Base-by-base conservation (phyloP, 2,329 filamentous ascomycete species). In the Magnaporthiopsis incrustans region DNA sequence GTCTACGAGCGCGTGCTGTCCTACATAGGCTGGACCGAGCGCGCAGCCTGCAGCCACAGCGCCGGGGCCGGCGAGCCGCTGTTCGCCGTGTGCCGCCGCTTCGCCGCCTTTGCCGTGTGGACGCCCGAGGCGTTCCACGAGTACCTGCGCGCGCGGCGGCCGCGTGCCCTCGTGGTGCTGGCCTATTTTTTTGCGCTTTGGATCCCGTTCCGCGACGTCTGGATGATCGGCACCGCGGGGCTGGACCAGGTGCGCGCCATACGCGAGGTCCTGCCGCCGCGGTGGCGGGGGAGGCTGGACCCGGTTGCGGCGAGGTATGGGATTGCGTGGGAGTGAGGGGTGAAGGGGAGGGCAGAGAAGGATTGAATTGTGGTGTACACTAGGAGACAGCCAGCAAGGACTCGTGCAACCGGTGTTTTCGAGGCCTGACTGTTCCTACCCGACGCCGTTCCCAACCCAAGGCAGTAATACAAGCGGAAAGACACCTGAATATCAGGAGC, bases 141-240 rank as follows among this genome's bases (percentile, higher is more conserved):
- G 57, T 74, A 74, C 63, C 67, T 76, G 59, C 69, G 70, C 38
- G 71, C 77, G 68, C 69, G 72, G 26, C 69, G 74, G 25, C 75
- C 75, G 1, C 70, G 76, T 12, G 75, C 75, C 15, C 68, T 77
- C 63, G 74, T 77, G 15, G 67, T 74, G 10, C 64, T 77, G n/a
- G 75, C 76, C 3, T 73, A 76, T 62, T 77, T 76, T 67, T 76
- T 77, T 73, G 65, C 74, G 22, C 65, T 76, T 12, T 77, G 75
- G 74, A 64, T 77, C 2, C 68, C 71, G 5, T 73, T 72, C 38
- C 33, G 32, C 22, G 67, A 74, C 64, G 63, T 75, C 57, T 77
- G 75, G 75, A 69, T 76, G 66, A 70, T 77, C 38, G 75, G 75
- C 25, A 68, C 67, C 60, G 73, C 74, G 7, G 76, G 76, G 27